Base-by-base conservation (phyloP, 108 stramenopile species). In the Discostella pseudostelligera region DNA sequence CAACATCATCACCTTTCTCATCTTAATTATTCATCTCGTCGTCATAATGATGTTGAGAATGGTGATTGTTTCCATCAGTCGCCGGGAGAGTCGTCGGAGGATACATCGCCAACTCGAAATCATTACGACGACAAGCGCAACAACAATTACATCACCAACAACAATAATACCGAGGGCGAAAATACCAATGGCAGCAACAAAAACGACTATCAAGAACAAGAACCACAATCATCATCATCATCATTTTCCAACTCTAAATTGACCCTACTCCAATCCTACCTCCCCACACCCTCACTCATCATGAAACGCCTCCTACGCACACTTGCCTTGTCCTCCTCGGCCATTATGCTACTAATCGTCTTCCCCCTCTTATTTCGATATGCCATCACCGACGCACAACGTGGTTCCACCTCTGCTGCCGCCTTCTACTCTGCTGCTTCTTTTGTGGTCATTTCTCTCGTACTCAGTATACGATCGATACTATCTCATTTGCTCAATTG, bases 341-440 rank as follows among this genome's bases (percentile, higher is more conserved):
- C 65, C 35, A 67, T 74, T 35, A 61, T 74, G 36, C 60, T 74
- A 16, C 54, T 74, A 19, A 26, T 75, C 10, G 74, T 75, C 24
- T 75, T 75, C 42, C 74, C 74, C 28, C 55, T 75, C 13, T 47
- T 75, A 12, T 22, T 75, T 35, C 51, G 61, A 16, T 75, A 60
- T 3, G 74, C 74, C 20, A 68, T 75, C 17, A n/a, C 21, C 56
- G 74, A 75, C 28, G 66, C 62, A 16, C 53, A 44, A 11, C 35
- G 56, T 21, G 74, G 74, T 16, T 14, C 43, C 32, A 68, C 84
- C 2, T 88, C 91, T 50, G 62, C 82, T 32, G 88, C 88, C 1
- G 90, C 93, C 11, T 94, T 87, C 56, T 74, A 89, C 62, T 81
- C 79, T 6, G 88, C 95, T 16, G 87, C 75, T 8, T 83, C 84